Evolutionary conservation across 768 basidiomycete species (phyloP).

Genomic region (Suillus placidus): DNA sequence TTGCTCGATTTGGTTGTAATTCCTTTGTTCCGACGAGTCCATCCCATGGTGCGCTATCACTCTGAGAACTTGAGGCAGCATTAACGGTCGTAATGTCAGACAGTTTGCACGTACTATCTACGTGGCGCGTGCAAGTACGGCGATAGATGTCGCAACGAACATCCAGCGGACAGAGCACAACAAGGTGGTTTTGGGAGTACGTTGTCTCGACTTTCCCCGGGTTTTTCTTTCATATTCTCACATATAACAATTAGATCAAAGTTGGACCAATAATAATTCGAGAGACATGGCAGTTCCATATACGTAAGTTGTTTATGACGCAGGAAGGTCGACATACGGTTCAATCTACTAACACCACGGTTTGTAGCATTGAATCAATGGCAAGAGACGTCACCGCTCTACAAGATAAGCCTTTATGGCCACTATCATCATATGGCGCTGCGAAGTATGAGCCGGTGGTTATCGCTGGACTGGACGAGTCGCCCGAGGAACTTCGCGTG

Average conservation of each 20-base stretch:
- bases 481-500: conserved; percentile 76
- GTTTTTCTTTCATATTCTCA: conserved; percentile 18
- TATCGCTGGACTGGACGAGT: conserved; percentile 68
- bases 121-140: conserved; percentile 72
- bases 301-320: conserved; percentile 35
- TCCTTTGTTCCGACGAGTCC: neutral
- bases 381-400: conserved; percentile 58
- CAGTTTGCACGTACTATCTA: conserved; percentile 62
- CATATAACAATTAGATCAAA: conserved; percentile 36
- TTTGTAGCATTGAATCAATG: conserved; percentile 60
- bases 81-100: conserved; percentile 35
- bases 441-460: conserved; percentile 73
- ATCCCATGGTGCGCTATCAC: neutral
- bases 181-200: conserved; percentile 53
- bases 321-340: conserved; percentile 8
- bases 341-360: neutral
- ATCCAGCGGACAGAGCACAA: conserved; percentile 44
- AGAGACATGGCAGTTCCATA: conserved; percentile 38
- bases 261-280: conserved; percentile 40
- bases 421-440: conserved; percentile 76
- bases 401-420: conserved; percentile 77
- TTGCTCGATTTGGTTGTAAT: neutral
- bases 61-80: neutral
- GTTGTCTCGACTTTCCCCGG: conserved; percentile 28
- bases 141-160: conserved; percentile 64